phyloP scores from a whole-genome alignment of 2,329 filamentous ascomycete genomes.

The Pseudogymnoascus sp. region DNA sequence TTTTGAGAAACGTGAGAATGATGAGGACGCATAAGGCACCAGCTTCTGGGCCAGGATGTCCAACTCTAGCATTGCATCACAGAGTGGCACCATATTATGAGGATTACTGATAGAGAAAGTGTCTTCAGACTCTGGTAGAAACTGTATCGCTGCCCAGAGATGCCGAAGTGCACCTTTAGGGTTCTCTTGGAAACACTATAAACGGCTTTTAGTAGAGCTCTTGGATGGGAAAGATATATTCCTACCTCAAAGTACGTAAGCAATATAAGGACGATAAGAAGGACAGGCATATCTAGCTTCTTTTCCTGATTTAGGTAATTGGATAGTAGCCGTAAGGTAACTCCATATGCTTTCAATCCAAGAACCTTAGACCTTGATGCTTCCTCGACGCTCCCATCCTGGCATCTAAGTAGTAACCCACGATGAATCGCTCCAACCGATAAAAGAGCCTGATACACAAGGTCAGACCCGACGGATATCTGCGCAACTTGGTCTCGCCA shows the following conservation, averaged over 20 bases:
- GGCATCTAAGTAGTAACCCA: constrained; percentile 16
- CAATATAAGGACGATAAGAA: neutral
- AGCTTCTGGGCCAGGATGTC: neutral
- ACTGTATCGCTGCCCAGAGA: neutral
- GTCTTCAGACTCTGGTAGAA: neutral
- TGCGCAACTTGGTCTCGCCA: constrained; percentile 22
- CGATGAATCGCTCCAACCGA: constrained; percentile 20
- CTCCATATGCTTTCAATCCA: neutral
- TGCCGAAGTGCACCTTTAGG: neutral
- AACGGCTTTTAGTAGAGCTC: neutral
- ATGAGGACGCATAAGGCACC: neutral
- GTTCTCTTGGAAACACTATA: neutral
- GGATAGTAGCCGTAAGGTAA: neutral
- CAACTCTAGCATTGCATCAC: neutral
- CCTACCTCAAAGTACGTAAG: neutral
- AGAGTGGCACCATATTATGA: neutral
- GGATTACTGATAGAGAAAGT: neutral
- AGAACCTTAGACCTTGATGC: neutral
- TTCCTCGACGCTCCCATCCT: constrained; percentile 11
- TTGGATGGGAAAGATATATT: neutral
- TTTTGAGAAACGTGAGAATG: neutral
- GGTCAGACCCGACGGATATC: constrained; percentile 18
- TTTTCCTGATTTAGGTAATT: neutral
- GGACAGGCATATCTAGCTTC: neutral
- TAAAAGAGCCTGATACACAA: constrained; percentile 20